Base-by-base conservation (phyloP, 2,329 filamentous ascomycete genomes). In the Hypoxylon sp. region DNA sequence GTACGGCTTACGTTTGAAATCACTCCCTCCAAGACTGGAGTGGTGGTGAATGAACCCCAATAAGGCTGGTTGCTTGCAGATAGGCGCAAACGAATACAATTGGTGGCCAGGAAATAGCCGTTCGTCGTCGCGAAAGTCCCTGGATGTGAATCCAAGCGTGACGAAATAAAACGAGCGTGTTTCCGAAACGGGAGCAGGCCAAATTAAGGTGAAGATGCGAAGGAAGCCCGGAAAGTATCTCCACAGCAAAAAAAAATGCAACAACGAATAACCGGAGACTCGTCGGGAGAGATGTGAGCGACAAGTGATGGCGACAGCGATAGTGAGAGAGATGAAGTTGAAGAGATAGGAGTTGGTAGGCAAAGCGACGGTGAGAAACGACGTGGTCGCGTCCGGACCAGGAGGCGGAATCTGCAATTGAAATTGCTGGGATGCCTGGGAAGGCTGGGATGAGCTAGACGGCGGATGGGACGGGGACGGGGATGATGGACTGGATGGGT, bases 11-110 rank as follows among this genome's bases (percentile, higher is more conserved):
- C 77, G 75, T 14, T 80, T 76, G 52, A 76, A 79, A 29, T 72
- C 75, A 17, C 75, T 70, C 82, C 80, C 68, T 83, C 79, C 48
- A 78, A 73, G 46, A 82, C 75, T n/a, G 79, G 78, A 48, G 79
- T 76, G 8, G 75, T 76, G 53, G 76, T 76, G 46, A 74, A 78
- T 5, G 78, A 77, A 70, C 81, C 76, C 76, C 77, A 79, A 47
- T 77, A 76, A 13, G 78, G 78, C 60, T 78, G 79, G 39, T 74
- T 74, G 70, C 70, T 81, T 80, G 56, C 76, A 75, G 33, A 80
- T 79, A 29, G 78, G 77, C n/a, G 74, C 71, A 17, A 77, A 73
- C 24, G 73, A 51, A 44, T 70, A 68, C 51, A 73, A 65, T 59
- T 70, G 67, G 65, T 54, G 19, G 67, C 35, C 17, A 42, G 42